Evolutionary conservation across 2,329 filamentous ascomycete species (phyloP), one percentile per base, ranked within the genome.

Genomic region (Epicoccum sorghinum): DNA sequence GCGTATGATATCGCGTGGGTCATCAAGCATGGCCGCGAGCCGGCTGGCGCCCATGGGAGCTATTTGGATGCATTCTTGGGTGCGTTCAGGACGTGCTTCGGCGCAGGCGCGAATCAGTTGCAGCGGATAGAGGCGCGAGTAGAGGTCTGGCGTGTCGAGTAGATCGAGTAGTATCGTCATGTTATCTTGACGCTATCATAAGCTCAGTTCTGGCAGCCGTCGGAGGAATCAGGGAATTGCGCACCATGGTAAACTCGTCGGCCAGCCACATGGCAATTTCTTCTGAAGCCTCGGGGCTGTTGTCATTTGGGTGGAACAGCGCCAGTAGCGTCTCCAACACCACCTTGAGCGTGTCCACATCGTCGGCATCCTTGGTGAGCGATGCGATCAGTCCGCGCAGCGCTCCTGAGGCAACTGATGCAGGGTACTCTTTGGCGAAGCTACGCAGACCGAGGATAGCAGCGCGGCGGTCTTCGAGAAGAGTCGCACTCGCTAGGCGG

Each of bases 221-320:
- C 13, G 40, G 52, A 33, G 44, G 52, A 6, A 47, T n/a, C 29
- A 27, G 33, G 10, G 25, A 45, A 40, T 52, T 37, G 69, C 77
- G 61, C 80, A 88, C 86, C 81, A 96, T 93, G 30, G 95, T 97
- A 73, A 99, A 99, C 75, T 98, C 93, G 77, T 99, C 95, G 48
- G 95, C 95, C 55, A 99, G 82, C 92, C 95, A 99, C 25, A 98
- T 80, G 14, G 89, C 89, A 66, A 99, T 96, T 76, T 99, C 95
- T 61, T 98, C 93, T 12, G 93, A 96, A 48, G 93, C 91, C 82
- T 98, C 93, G 29, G 91, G 81, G 68, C 86, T 87, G 43, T 78
- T 79, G 67, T 82, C 81, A 69, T 88, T 84, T 5, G 85, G 86
- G 62, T 84, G 86, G 76, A 98, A 98, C 36, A 99, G 86, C 87